phyloP scores from a whole-genome alignment of 768 basidiomycete species.

The Xerocomellus intermedius region DNA sequence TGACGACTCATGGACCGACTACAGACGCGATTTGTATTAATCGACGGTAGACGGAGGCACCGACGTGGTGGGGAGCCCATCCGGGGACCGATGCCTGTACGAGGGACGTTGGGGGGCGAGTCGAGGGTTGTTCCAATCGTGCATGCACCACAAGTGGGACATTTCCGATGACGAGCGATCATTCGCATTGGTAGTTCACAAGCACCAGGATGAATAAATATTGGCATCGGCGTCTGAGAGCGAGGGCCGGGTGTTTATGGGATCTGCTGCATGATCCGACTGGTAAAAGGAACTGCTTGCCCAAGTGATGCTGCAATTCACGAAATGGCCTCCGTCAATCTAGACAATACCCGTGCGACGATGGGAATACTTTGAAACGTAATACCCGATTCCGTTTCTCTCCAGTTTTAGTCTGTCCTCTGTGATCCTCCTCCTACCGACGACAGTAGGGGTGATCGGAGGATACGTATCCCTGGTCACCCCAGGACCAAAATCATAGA shows the following conservation, averaged over 20 bases:
- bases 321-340: background rate
- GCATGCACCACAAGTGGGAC: slow-evolving; percentile 10
- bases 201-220: background rate
- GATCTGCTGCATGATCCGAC: background rate
- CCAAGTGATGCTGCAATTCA: background rate
- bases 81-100: slow-evolving; percentile 24
- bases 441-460: slow-evolving; percentile 17
- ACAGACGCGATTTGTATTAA: slow-evolving; percentile 15
- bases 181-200: background rate
- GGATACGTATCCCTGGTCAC: slow-evolving; percentile 58
- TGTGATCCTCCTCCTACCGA: slow-evolving; percentile 13
- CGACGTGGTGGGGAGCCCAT: background rate
- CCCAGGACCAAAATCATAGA: slow-evolving; percentile 76
- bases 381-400: slow-evolving; percentile 45
- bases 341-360: slow-evolving; percentile 13
- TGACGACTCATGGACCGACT: background rate
- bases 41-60: slow-evolving; percentile 5
- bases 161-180: background rate
- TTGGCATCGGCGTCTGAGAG: background rate
- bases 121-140: slow-evolving; percentile 25
- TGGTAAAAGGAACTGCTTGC: background rate
- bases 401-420: slow-evolving; percentile 31
- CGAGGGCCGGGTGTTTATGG: background rate
- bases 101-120: slow-evolving; percentile 25
- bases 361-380: slow-evolving; percentile 49